Evolutionary conservation across 495 filamentous ascomycete species (phyloP), one percentile per base, ranked within the genome.

Genomic region (Thermochaetoides thermophila): DNA sequence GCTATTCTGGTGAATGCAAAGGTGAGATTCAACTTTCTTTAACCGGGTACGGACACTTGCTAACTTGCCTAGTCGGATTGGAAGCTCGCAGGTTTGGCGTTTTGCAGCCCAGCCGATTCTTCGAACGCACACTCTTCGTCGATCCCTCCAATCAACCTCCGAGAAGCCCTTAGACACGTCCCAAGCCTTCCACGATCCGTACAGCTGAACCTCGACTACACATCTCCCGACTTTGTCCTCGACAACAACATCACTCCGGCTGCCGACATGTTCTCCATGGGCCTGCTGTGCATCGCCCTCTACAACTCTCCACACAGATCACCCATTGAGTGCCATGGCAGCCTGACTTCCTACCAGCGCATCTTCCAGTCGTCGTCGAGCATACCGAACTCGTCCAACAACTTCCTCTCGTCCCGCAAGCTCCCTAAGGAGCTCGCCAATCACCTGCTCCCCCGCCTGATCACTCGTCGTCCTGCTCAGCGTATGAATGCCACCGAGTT

Each of bases 1-100:
- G 83, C 86, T n/a, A 74, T 97, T 29, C 78, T 87, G 35, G 68
- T 97, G 46, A 97, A 97, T 60, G 74, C 80, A 11, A 97, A 97
- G 71, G 78, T 71, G n/a, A 54, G 24, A 71, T 57, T 17, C 15
- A 24, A 14, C 14, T 2, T 27, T 7, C 24, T 17, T 20, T 16
- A 15, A 36, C 27, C 35, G 39, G 24, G 10, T 53, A 38, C 42
- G 38, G 15, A 38, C 31, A 6, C 22, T 34, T 35, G 17, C n/a
- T n/a, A 38, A 29, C 12, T 28, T 12, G 17, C 18, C 31, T 34
- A 83, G 75, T 92, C 85, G 5, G 89, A 97, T 56, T 97, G 89
- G 89, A 97, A 97, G 51, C 81, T 97, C 31, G 84, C 83, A 33
- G 87, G 86, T 20, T 64, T 97, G 27, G 72, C 76, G n/a, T 96